Percentiles rank a stretch among this genome's conserved stretches.
These are phyloP conservation scores for Blastocrithidia nonstop DNA, from an alignment of 208 protist genomes.

Conservation along the genomic window DNA sequence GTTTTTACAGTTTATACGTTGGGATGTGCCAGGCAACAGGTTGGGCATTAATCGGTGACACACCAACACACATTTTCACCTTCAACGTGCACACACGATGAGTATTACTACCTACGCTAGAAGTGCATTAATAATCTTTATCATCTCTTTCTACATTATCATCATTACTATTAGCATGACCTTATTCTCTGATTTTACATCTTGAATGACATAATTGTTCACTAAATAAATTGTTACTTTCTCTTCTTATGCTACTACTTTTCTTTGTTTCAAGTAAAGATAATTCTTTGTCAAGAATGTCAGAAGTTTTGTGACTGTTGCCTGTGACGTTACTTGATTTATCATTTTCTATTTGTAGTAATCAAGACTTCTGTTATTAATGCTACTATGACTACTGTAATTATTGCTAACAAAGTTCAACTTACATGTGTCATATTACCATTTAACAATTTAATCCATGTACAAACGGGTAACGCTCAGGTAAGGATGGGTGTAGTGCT, in stretches of 20 bases:
- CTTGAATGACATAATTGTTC: too few relatives aligned
- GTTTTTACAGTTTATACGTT: not conserved
- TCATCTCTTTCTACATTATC: constrained; percentile 4
- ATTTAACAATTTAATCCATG: constrained; percentile 6
- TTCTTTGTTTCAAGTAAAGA: not conserved
- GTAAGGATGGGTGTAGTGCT: constrained; percentile 8
- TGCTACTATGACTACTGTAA: too few relatives aligned
- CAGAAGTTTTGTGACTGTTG: constrained; percentile 1
- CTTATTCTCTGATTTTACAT: not conserved
- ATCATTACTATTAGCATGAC: not conserved
- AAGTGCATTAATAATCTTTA: too few relatives aligned
- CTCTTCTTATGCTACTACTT: not conserved
- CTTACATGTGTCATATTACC: constrained; percentile 7
- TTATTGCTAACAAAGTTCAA: too few relatives aligned
- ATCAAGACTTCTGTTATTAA: too few relatives aligned
- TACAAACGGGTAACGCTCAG: constrained; percentile 8
- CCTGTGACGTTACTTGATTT: too few relatives aligned
- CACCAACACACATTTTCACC: not conserved
- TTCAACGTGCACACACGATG: too few relatives aligned
- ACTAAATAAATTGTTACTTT: too few relatives aligned
- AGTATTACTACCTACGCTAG: too few relatives aligned
- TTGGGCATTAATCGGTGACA: not conserved
- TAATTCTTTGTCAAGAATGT: too few relatives aligned
- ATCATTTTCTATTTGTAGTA: not conserved
- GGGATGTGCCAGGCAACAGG: not conserved